These are phyloP conservation scores for Pneumocystis canis DNA, from an alignment of 1,139 yeast species.

Conservation along the genomic window DNA sequence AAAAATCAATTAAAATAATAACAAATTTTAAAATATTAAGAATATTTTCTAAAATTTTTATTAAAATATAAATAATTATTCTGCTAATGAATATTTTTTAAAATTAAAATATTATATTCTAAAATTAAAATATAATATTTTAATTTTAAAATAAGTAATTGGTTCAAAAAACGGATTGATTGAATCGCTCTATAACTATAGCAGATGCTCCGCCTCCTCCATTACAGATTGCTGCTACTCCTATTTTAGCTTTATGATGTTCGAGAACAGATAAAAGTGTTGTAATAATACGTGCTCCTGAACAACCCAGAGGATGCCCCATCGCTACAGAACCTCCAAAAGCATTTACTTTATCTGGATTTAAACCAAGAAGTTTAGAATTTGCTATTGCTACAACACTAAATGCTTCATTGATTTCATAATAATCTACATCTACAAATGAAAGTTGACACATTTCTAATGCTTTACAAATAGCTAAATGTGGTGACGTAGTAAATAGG, in stretches of 20 bases:
- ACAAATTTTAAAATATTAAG: too few species aligned
- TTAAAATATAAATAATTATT: too few species aligned
- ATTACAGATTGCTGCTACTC: slow-evolving; percentile 92
- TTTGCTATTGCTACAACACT: slow-evolving; percentile 91
- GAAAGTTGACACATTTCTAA: slow-evolving; percentile 66
- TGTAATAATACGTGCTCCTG: slow-evolving; percentile 89
- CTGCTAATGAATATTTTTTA: too few species aligned
- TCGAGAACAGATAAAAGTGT: slow-evolving; percentile 61
- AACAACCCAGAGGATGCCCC: slow-evolving; percentile 95
- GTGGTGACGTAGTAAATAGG: slow-evolving; percentile 89
- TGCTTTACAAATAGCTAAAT: slow-evolving; percentile 89
- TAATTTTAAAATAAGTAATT: too few species aligned
- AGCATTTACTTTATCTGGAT: slow-evolving; percentile 61
- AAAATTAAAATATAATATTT: too few species aligned
- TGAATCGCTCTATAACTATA: slow-evolving; percentile 43
- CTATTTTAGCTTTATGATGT: slow-evolving; percentile 66
- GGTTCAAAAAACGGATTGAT: not conserved
- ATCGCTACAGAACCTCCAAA: slow-evolving; percentile 98
- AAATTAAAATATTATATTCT: too few species aligned
- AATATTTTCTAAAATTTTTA: too few species aligned
- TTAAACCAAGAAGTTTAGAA: slow-evolving; percentile 53
- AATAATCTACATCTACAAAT: slow-evolving; percentile 52
- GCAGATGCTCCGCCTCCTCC: slow-evolving; percentile 99
- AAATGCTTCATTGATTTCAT: slow-evolving; percentile 93
- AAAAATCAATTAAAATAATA: too few species aligned